These are phyloP conservation scores for Penicillium glabrum DNA, from an alignment of 2,329 filamentous ascomycete genomes.

Conservation along the genomic window DNA sequence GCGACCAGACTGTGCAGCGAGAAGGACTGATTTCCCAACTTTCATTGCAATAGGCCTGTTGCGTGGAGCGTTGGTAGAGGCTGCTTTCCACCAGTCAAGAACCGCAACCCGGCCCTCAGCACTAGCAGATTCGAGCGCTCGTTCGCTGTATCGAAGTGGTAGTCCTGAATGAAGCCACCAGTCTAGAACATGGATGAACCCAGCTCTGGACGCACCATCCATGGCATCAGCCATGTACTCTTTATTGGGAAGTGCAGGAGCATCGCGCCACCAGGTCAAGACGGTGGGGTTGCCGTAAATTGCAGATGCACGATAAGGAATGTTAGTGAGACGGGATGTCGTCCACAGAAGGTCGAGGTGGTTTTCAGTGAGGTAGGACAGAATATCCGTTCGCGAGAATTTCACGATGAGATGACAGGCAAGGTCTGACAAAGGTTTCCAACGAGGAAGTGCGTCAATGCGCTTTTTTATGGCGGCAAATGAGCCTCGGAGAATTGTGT, in stretches of 20 bases:
- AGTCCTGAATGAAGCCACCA: conserved; percentile 88
- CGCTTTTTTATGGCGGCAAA: conserved; percentile 71
- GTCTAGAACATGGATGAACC: conserved; percentile 80
- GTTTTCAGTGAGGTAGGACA: conserved; percentile 68
- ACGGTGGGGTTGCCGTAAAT: conserved; percentile 83
- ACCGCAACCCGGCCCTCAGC: conserved; percentile 81
- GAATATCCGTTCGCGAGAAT: conserved; percentile 77
- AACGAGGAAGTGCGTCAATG: conserved; percentile 66
- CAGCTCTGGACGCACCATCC: conserved; percentile 81
- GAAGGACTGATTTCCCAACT: conserved; percentile 79
- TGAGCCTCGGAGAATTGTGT: conserved; percentile 74
- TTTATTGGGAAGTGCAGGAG: conserved; percentile 77
- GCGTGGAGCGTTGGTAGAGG: conserved; percentile 59
- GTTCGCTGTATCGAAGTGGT: conserved; percentile 79
- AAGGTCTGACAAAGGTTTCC: conserved; percentile 73
- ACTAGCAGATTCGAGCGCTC: conserved; percentile 83
- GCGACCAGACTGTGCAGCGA: conserved; percentile 79
- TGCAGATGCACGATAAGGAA: conserved; percentile 84
- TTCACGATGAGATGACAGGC: conserved; percentile 89
- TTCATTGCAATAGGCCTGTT: conserved; percentile 61
- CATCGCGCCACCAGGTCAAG: conserved; percentile 87
- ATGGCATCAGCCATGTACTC: conserved; percentile 84
- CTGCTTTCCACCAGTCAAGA: conserved; percentile 88
- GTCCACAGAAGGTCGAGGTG: conserved; percentile 78
- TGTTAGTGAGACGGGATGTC: conserved; percentile 76